A percentile compares a stretch with the other conserved stretches of the same genome.
These are phyloP conservation scores for Bullera alba DNA, from an alignment of 768 basidiomycete species.

Conservation along the genomic window DNA sequence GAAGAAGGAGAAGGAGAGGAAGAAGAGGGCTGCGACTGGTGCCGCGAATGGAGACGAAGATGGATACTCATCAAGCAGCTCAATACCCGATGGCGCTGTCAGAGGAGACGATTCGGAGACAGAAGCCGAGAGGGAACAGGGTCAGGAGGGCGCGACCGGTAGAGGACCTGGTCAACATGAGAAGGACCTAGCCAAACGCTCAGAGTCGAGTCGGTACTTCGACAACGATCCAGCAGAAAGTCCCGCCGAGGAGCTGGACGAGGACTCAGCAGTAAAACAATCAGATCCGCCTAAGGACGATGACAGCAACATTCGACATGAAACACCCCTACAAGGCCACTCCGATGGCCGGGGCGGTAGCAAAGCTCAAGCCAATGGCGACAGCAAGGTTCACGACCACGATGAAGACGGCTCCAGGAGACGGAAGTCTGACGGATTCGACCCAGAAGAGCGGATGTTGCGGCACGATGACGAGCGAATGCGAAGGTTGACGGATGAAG, in stretches of 20 bases:
- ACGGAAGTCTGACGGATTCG: slow-evolving; percentile 1
- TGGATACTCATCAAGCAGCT: slow-evolving; percentile 11
- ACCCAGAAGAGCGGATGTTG: slow-evolving; percentile 13
- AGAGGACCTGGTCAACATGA: slow-evolving; percentile 26
- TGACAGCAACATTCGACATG: neutral
- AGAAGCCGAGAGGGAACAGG: slow-evolving; percentile 8
- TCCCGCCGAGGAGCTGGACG: slow-evolving; percentile 3
- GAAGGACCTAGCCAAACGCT: slow-evolving; percentile 5
- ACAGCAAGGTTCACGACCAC: neutral
- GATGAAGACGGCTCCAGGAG: slow-evolving; percentile 1
- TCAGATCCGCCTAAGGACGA: neutral
- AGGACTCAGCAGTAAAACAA: neutral
- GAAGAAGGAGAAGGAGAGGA: slow-evolving; percentile 1
- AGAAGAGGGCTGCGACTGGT: neutral
- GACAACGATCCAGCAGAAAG: neutral
- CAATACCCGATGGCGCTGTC: slow-evolving; percentile 22
- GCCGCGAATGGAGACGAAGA: neutral
- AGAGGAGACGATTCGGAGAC: slow-evolving; percentile 1
- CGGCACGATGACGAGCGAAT: slow-evolving; percentile 8
- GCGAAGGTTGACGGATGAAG: slow-evolving; percentile 24
- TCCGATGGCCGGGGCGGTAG: neutral
- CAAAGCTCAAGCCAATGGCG: neutral
- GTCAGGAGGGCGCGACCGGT: slow-evolving; percentile 10
- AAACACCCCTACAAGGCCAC: neutral
- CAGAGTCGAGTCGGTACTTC: no score